phyloP scores from a whole-genome alignment of 805 yeast genomes.

The Zygosaccharomyces gambellarensis region DNA sequence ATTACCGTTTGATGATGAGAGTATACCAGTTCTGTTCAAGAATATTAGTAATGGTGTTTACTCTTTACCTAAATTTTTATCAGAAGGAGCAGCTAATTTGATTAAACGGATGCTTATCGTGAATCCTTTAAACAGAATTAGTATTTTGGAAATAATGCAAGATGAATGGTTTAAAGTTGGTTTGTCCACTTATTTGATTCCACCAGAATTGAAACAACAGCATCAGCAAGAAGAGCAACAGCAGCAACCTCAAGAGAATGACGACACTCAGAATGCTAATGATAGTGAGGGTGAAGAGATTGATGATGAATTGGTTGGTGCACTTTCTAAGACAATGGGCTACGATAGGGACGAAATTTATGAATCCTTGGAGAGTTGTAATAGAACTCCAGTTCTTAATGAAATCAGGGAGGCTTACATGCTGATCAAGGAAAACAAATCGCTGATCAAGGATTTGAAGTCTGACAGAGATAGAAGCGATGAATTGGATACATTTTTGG shows the following conservation, averaged over 20 bases:
- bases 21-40: slow-evolving; percentile 89
- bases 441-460: slow-evolving; percentile 62
- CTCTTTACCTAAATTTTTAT: slow-evolving; percentile 79
- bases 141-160: slow-evolving; percentile 86
- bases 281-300: slow-evolving; percentile 38
- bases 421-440: slow-evolving; percentile 72
- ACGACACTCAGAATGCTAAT: background rate
- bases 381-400: slow-evolving; percentile 48
- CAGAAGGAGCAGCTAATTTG: slow-evolving; percentile 77
- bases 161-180: slow-evolving; percentile 89
- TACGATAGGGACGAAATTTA: slow-evolving; percentile 79
- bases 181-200: slow-evolving; percentile 72
- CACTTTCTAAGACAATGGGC: slow-evolving; percentile 80
- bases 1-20: slow-evolving; percentile 93
- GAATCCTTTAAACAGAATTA: slow-evolving; percentile 88
- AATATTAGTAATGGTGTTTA: slow-evolving; percentile 91
- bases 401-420: slow-evolving; percentile 85
- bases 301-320: slow-evolving; percentile 71
- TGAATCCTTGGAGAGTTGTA: slow-evolving; percentile 53
- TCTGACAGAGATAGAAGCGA: slow-evolving; percentile 38
- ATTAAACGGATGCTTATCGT: slow-evolving; percentile 90
- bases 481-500: slow-evolving; percentile 53
- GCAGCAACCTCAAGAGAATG: slow-evolving; percentile 23
- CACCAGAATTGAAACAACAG: slow-evolving; percentile 33
- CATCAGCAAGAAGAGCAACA: slow-evolving; percentile 29